A percentile compares a stretch with the other conserved stretches of the same genome.
Conservation (phyloP, 148 eudicot species). For the Vaccinium corymbosum region DNA sequence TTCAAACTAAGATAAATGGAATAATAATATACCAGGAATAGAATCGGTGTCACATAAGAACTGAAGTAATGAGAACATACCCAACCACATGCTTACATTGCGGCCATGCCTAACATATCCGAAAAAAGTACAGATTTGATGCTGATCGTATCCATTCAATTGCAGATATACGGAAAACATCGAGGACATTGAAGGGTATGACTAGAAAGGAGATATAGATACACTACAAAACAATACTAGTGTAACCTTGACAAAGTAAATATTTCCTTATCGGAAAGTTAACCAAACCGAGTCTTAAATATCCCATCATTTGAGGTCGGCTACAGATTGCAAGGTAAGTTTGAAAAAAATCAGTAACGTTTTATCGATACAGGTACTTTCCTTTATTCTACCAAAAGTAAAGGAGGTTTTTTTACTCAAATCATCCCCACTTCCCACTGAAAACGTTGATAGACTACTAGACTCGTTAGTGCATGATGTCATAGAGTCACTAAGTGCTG, state of each 20-base stretch:
- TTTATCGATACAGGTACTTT: too few species aligned
- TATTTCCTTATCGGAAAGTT: too few species aligned
- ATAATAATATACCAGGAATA: background rate
- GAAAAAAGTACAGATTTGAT: background rate
- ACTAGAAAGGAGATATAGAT: too few species aligned
- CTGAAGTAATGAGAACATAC: background rate
- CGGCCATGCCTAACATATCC: background rate
- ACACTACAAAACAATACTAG: too few species aligned
- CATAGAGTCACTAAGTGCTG: background rate
- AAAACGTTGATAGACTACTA: background rate
- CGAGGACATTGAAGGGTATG: too few species aligned
- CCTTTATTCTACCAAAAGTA: background rate
- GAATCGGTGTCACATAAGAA: too few species aligned
- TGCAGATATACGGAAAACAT: background rate
- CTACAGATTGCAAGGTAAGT: too few species aligned
- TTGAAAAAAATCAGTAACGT: too few species aligned
- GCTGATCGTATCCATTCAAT: background rate
- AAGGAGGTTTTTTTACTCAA: constrained; percentile 4
- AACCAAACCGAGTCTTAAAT: too few species aligned
- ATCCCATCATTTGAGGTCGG: too few species aligned
- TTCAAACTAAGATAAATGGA: background rate
- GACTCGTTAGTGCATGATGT: constrained; percentile 10
- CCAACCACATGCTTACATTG: background rate
- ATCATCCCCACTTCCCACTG: too few species aligned
- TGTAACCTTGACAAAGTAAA: too few species aligned